Evolutionary conservation across 176 grass and related monocot species (phyloP).

Genomic region (Urochloa ruziziensis): DNA sequence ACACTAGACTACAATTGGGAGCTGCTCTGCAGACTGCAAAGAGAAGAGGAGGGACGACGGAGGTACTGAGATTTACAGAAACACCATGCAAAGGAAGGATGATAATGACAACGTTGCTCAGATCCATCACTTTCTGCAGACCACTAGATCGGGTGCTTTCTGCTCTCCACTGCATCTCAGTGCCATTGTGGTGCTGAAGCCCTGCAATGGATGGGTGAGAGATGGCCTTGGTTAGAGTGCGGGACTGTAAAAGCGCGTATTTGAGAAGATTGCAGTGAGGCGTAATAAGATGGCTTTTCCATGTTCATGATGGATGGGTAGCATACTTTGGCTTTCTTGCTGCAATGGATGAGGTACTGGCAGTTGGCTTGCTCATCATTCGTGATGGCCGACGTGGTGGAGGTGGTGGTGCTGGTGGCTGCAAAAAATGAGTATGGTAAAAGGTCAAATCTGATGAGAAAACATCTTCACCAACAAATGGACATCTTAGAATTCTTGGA

Average conservation of each 20-base stretch:
- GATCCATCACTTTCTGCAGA: not conserved
- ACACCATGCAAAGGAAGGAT: not conserved
- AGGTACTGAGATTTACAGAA: not conserved
- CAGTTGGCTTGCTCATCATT: conserved; percentile 39
- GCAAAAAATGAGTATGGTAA: conserved; percentile 10
- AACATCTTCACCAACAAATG: not conserved
- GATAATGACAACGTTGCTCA: no score
- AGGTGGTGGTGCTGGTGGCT: conserved; percentile 49
- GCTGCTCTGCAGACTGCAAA: not conserved
- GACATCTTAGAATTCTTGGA: not conserved
- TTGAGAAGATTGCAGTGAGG: not conserved
- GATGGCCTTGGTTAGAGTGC: not conserved
- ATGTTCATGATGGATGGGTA: conserved; percentile 14
- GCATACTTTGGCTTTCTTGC: conserved; percentile 74
- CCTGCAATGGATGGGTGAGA: conserved; percentile 27
- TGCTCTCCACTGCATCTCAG: conserved; percentile 32
- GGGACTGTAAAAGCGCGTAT: not conserved
- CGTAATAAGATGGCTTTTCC: conserved; percentile 11
- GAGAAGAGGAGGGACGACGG: not conserved
- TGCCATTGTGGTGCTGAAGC: conserved; percentile 40
- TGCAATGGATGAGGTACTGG: conserved; percentile 27
- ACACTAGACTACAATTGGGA: conserved; percentile 21
- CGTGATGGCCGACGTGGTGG: conserved; percentile 23
- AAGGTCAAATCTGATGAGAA: conserved; percentile 36
- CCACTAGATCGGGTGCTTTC: not conserved